Conservation (phyloP, 306 rosid species). For the Adenanthera pavonina region DNA sequence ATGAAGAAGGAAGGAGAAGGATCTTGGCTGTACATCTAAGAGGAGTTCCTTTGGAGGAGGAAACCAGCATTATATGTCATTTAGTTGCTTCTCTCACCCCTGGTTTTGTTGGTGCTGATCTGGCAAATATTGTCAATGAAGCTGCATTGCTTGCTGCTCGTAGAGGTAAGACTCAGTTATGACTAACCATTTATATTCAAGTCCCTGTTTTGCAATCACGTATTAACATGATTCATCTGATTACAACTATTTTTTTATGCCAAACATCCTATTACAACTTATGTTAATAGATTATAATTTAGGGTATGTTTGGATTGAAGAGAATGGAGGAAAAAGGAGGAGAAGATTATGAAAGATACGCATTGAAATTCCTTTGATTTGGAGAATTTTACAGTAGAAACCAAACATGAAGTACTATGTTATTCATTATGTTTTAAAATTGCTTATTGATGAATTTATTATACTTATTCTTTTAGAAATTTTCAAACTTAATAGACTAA, state of each 20-base stretch:
- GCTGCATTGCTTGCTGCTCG: conserved; percentile 97
- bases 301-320: not conserved
- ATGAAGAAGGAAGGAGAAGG: conserved; percentile 92
- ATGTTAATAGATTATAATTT: not conserved
- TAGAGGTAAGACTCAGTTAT: conserved; percentile 60
- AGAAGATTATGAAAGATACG: too few relatives aligned
- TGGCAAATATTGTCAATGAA: conserved; percentile 90
- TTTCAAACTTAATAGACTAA: too few relatives aligned
- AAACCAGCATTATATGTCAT: conserved; percentile 64
- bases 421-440: too few relatives aligned
- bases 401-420: too few relatives aligned
- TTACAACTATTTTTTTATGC: not conserved
- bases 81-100: conserved; percentile 84
- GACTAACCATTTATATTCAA: conserved; percentile 21
- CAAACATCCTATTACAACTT: not conserved
- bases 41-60: conserved; percentile 89
- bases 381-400: too few relatives aligned
- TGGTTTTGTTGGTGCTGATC: conserved; percentile 95
- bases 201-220: conserved; percentile 4
- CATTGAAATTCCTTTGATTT: too few relatives aligned
- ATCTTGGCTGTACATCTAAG: conserved; percentile 92
- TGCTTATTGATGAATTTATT: too few relatives aligned
- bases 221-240: not conserved
- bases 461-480: too few relatives aligned
- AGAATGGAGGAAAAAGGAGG: not conserved